Conservation (phyloP, 305 asterid genomes). For the Fraxinus angustifolia region DNA sequence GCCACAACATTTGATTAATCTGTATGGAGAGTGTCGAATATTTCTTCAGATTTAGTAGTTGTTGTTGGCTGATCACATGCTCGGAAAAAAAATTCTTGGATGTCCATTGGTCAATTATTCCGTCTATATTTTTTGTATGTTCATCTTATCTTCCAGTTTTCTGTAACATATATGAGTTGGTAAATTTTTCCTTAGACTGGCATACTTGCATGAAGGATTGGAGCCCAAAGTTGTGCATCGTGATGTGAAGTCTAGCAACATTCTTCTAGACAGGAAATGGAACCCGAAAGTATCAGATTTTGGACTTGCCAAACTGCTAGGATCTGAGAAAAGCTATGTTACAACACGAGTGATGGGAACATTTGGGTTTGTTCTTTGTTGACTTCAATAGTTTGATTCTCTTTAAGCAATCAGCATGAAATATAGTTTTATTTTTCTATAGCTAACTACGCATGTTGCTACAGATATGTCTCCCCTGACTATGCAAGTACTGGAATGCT, state of each 20-base stretch:
- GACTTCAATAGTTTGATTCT: conserved; percentile 5
- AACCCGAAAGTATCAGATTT: conserved; percentile 85
- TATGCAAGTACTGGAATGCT: conserved; percentile 98
- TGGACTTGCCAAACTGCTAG: conserved; percentile 89
- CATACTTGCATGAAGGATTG: conserved; percentile 91
- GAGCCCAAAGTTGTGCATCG: conserved; percentile 99
- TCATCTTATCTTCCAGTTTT: neutral
- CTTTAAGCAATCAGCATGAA: neutral
- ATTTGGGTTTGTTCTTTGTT: conserved; percentile 67
- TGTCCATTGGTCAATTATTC: neutral
- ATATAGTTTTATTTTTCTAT: conserved; percentile 6
- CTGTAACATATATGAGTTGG: neutral
- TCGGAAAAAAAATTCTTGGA: neutral
- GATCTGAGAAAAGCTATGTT: conserved; percentile 81
- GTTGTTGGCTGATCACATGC: neutral
- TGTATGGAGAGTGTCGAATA: neutral
- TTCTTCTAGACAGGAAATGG: conserved; percentile 86
- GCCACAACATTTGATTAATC: neutral
- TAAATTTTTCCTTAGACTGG: conserved; percentile 54
- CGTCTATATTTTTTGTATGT: neutral
- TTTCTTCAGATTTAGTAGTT: neutral
- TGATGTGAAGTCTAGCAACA: conserved; percentile 93
- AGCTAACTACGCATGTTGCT: conserved; percentile 18
- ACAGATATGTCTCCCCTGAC: conserved; percentile 97
- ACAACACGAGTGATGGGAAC: conserved; percentile 99